Conservation (phyloP, 1,139 yeast species). For the Zygosaccharomyces sapae region DNA sequence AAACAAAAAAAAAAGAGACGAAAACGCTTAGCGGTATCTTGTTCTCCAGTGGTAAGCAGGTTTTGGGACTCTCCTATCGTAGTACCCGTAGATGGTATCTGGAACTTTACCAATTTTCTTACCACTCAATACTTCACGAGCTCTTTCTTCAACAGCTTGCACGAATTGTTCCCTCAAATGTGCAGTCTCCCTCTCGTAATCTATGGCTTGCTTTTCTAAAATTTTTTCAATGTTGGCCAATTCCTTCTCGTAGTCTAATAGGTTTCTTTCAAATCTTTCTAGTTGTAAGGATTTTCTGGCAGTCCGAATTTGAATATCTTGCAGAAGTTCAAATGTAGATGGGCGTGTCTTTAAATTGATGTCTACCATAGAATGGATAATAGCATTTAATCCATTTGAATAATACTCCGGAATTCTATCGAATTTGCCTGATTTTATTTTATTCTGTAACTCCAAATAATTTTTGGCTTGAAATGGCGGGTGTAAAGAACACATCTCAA, state of each 20-base stretch:
- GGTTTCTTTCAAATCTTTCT: slow-evolving; percentile 45
- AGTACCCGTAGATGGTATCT: slow-evolving; percentile 21
- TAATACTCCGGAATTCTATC: slow-evolving; percentile 70
- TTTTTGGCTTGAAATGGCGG: slow-evolving; percentile 97
- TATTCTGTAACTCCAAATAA: slow-evolving; percentile 75
- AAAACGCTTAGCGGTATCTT: slow-evolving; percentile 19
- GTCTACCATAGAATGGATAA: slow-evolving; percentile 76
- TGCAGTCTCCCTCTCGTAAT: slow-evolving; percentile 29
- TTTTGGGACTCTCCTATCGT: slow-evolving; percentile 21
- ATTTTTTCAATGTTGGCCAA: slow-evolving; percentile 49
- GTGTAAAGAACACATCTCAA: slow-evolving; percentile 78
- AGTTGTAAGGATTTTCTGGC: slow-evolving; percentile 76
- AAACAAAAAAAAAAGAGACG: neutral
- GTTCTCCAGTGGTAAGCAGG: slow-evolving; percentile 33
- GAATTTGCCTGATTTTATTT: slow-evolving; percentile 68
- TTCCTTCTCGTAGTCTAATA: slow-evolving; percentile 53
- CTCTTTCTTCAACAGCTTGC: slow-evolving; percentile 33
- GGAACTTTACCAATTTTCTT: slow-evolving; percentile 27
- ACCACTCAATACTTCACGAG: slow-evolving; percentile 30
- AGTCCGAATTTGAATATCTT: slow-evolving; percentile 70
- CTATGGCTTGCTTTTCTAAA: slow-evolving; percentile 34
- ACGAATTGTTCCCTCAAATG: slow-evolving; percentile 31
- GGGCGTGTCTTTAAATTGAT: slow-evolving; percentile 70
- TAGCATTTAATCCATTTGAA: slow-evolving; percentile 64
- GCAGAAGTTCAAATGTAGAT: slow-evolving; percentile 70